A percentile compares a stretch with the other conserved stretches of the same genome.
Conservation (phyloP, 345 rosid species). For the Lenwebbia sp. region DNA sequence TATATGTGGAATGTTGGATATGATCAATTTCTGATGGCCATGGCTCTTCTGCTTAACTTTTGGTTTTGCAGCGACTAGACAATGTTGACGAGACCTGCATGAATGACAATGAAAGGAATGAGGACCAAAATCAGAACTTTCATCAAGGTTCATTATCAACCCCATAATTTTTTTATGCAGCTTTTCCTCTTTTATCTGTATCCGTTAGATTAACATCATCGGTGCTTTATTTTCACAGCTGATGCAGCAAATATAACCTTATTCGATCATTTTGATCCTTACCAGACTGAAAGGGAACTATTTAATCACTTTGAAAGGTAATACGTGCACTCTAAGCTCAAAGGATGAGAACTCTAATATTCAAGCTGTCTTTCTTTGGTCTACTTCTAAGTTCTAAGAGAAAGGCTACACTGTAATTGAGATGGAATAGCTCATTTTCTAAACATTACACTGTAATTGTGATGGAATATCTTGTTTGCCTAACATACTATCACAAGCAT, state of each 20-base stretch:
- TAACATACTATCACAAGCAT: background rate
- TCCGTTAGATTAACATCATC: constrained; percentile 1
- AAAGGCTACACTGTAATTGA: background rate
- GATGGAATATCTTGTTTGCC: background rate
- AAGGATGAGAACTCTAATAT: background rate
- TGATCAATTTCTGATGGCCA: background rate
- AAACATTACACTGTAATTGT: background rate
- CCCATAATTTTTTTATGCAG: background rate
- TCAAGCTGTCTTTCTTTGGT: background rate
- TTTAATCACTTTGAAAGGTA: constrained; percentile 65
- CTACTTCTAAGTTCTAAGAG: background rate
- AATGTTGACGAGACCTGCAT: constrained; percentile 31
- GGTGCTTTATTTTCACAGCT: constrained; percentile 30
- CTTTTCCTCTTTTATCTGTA: background rate
- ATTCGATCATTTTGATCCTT: constrained; percentile 44
- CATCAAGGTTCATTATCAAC: constrained; percentile 61
- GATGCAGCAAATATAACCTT: constrained; percentile 65
- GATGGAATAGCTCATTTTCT: background rate
- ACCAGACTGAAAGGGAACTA: constrained; percentile 27
- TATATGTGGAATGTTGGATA: background rate
- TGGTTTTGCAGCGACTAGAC: constrained; percentile 51
- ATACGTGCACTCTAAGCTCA: background rate
- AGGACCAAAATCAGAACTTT: constrained; percentile 21
- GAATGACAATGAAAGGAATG: constrained; percentile 23
- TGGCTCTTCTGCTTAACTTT: background rate